phyloP scores from a whole-genome alignment of 768 basidiomycete species.

The Mrakia frigida region DNA sequence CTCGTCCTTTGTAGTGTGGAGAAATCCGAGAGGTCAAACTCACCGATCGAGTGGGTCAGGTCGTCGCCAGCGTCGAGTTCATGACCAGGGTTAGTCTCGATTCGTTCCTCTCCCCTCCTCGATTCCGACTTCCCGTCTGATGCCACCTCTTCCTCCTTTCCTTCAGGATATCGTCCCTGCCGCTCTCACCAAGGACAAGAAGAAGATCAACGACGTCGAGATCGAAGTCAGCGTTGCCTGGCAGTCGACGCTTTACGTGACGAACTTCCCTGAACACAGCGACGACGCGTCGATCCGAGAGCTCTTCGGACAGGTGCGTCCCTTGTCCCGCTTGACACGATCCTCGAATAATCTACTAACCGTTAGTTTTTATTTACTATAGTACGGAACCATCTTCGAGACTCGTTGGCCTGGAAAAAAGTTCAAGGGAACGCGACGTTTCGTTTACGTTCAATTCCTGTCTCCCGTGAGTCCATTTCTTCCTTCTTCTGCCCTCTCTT shows the following conservation, averaged over 20 bases:
- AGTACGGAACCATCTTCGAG: slow-evolving; percentile 90
- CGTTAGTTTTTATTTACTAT: not conserved
- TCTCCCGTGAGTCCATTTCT: slow-evolving; percentile 57
- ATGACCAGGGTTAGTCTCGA: slow-evolving; percentile 57
- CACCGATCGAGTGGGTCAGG: slow-evolving; percentile 44
- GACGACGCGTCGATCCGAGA: slow-evolving; percentile 72
- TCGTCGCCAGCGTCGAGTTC: slow-evolving; percentile 89
- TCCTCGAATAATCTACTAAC: slow-evolving; percentile 19
- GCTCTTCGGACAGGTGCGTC: slow-evolving; percentile 68
- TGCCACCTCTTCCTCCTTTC: not conserved
- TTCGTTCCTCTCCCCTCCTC: not conserved
- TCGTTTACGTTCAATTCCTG: slow-evolving; percentile 89
- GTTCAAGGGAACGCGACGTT: slow-evolving; percentile 81
- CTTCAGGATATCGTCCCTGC: slow-evolving; percentile 63
- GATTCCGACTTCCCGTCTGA: not conserved
- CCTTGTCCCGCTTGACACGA: too few relatives aligned
- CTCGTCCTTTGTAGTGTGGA: slow-evolving; percentile 63
- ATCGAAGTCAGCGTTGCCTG: slow-evolving; percentile 83
- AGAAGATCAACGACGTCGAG: slow-evolving; percentile 68
- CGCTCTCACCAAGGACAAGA: slow-evolving; percentile 92
- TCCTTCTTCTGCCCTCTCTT: slow-evolving; percentile 31
- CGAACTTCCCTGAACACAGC: slow-evolving; percentile 82
- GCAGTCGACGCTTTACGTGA: slow-evolving; percentile 90
- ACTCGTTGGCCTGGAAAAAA: slow-evolving; percentile 98
- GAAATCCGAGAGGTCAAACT: slow-evolving; percentile 75